Percentiles rank a stretch among this genome's conserved stretches.
Evolutionary conservation across 2,329 filamentous ascomycete genomes (phyloP).

Genomic region (Ophioceras dolichostomum): DNA sequence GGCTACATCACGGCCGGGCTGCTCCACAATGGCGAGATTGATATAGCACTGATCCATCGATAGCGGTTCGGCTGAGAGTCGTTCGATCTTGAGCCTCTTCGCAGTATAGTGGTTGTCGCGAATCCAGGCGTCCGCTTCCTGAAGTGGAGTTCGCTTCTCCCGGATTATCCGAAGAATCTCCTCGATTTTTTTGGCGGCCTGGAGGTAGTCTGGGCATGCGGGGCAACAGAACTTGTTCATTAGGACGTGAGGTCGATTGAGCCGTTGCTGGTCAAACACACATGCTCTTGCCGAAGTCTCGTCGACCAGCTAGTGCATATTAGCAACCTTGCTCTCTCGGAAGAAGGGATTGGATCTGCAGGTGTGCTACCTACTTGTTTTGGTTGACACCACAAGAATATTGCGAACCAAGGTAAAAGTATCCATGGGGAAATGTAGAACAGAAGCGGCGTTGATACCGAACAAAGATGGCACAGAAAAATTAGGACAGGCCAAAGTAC

Average conservation of each 20-base stretch:
- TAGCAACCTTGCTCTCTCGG: slow-evolving; percentile 1
- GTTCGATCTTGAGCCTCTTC: slow-evolving; percentile 17
- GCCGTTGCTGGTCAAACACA: slow-evolving; percentile 10
- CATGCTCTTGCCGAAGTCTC: slow-evolving; percentile 11
- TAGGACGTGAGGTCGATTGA: slow-evolving; percentile 11
- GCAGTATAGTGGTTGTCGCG: slow-evolving; percentile 11
- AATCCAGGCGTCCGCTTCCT: slow-evolving; percentile 12
- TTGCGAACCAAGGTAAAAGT: not conserved
- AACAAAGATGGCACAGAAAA: not conserved
- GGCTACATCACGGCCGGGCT: slow-evolving; percentile 4
- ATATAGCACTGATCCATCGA: slow-evolving; percentile 24
- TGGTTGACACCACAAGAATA: not conserved
- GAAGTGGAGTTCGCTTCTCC: slow-evolving; percentile 5
- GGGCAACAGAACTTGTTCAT: slow-evolving; percentile 16
- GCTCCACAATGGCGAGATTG: slow-evolving; percentile 23
- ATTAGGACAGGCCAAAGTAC: not conserved
- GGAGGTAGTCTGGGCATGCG: slow-evolving; percentile 7
- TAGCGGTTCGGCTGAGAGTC: slow-evolving; percentile 19
- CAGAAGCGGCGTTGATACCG: not conserved
- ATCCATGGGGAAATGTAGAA: not conserved
- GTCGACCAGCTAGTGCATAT: slow-evolving; percentile 12
- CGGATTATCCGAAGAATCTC: slow-evolving; percentile 8
- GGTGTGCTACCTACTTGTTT: not conserved
- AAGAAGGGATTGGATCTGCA: not conserved
- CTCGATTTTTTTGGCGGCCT: slow-evolving; percentile 9